These are phyloP conservation scores for Globisporangium radiosum DNA, from an alignment of 352 stramenopile genomes.

Conservation along the genomic window DNA sequence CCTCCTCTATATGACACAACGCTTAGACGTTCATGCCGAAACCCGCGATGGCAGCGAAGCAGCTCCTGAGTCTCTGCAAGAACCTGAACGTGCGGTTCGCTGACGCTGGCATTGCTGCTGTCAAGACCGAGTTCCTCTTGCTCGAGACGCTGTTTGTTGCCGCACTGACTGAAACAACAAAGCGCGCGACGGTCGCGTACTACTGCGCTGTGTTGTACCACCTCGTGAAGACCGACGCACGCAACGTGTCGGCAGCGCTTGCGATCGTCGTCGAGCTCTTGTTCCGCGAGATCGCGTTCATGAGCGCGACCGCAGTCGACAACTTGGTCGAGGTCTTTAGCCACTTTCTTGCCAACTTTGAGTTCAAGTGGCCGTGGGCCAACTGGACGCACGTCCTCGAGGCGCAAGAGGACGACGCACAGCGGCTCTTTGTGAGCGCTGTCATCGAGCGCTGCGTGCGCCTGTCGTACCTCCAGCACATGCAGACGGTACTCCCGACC, in stretches of 20 bases:
- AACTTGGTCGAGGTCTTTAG: conserved; percentile 78
- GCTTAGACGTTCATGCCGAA: conserved; percentile 55
- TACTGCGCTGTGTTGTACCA: conserved; percentile 71
- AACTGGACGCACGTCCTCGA: conserved; percentile 77
- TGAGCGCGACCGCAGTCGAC: conserved; percentile 49
- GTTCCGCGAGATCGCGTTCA: conserved; percentile 75
- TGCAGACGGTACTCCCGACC: conserved; percentile 62
- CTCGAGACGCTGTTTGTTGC: conserved; percentile 68
- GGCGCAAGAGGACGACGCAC: conserved; percentile 67
- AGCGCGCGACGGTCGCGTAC: conserved; percentile 39
- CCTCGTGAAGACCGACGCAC: conserved; percentile 68
- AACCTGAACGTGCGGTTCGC: conserved; percentile 59
- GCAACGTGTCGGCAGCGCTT: conserved; percentile 55
- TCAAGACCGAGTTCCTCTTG: conserved; percentile 78
- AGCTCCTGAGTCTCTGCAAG: conserved; percentile 49
- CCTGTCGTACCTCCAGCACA: conserved; percentile 80
- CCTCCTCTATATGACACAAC: neutral
- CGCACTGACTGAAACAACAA: conserved; percentile 35
- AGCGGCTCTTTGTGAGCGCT: conserved; percentile 79
- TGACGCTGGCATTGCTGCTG: conserved; percentile 26
- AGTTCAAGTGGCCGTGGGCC: conserved; percentile 83
- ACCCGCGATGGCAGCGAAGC: conserved; percentile 61
- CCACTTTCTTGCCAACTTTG: conserved; percentile 85
- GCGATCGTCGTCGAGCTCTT: conserved; percentile 80
- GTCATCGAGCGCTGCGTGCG: conserved; percentile 83